Evolutionary conservation across 169 alveolate species (phyloP).

Genomic region (Pseudocohnilembus persalinus): DNA sequence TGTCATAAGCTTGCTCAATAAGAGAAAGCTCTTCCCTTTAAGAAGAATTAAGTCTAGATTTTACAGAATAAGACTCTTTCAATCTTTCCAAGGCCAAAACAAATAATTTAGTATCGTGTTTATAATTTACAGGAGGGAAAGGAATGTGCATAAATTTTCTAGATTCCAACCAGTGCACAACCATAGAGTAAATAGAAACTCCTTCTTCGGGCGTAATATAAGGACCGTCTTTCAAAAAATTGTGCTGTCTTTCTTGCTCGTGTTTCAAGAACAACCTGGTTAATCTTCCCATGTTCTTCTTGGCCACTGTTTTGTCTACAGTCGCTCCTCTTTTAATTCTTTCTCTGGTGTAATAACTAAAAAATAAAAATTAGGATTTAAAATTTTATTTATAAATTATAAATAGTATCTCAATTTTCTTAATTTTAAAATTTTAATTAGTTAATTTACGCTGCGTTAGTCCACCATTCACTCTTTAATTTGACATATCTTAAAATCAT

Average conservation of each 20-base stretch:
- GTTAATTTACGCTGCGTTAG: conserved; percentile 99
- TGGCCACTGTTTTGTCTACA: conserved; percentile 99
- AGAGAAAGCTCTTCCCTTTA: conserved; percentile 99
- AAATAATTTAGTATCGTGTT: conserved; percentile 99
- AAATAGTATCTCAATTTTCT: no score
- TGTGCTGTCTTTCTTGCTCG: conserved; percentile 99
- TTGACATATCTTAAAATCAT: conserved; percentile 98
- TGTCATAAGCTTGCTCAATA: conserved; percentile 99
- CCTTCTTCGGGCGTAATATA: conserved; percentile 99
- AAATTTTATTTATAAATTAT: no score
- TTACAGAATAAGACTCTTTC: conserved; percentile 96
- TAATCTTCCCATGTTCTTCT: conserved; percentile 98
- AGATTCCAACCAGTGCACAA: conserved; percentile 99
- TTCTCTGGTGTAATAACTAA: conserved; percentile 99
- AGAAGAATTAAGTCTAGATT: conserved; percentile 96
- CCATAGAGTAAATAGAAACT: conserved; percentile 98
- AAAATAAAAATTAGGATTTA: no score
- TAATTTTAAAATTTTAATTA: no score
- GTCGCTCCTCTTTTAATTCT: conserved; percentile 99
- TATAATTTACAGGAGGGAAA: conserved; percentile 99
- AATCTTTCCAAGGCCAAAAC: conserved; percentile 98
- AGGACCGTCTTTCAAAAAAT: conserved; percentile 99
- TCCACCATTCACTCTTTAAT: conserved; percentile 99
- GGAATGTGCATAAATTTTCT: conserved; percentile 98
- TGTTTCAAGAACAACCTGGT: conserved; percentile 99